Percentiles rank a stretch among this genome's conserved stretches.
phyloP scores from a whole-genome alignment of 2,329 filamentous ascomycete species.

The Chrysoporthe austroafricana region DNA sequence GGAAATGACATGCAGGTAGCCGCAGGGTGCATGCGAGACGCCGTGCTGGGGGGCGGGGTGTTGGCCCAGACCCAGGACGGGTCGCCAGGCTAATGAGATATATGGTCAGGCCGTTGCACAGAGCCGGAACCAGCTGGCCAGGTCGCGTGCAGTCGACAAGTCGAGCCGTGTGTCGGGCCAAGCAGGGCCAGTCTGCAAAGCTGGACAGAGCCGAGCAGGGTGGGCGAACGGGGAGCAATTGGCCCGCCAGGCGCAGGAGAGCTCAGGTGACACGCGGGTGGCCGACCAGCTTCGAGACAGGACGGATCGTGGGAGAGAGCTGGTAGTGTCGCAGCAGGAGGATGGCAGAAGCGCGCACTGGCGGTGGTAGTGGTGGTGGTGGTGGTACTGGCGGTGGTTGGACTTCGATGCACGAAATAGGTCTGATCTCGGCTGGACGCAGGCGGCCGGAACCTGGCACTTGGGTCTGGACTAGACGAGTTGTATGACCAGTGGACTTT shows the following conservation, averaged over 20 bases:
- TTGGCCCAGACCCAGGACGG: too few species aligned
- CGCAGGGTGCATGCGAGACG: background rate
- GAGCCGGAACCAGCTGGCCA: background rate
- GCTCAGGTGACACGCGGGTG: background rate
- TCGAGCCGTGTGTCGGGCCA: background rate
- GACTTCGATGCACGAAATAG: too few species aligned
- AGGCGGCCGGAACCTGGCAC: too few species aligned
- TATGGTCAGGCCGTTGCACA: background rate
- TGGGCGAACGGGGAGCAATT: background rate
- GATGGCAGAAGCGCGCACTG: too few species aligned
- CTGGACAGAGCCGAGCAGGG: background rate
- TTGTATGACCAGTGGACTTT: too few species aligned
- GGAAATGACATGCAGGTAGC: conserved; percentile 15
- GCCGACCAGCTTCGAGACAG: background rate
- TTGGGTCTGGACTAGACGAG: too few species aligned
- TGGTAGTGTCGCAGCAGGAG: background rate
- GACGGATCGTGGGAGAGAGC: background rate
- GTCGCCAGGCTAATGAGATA: background rate
- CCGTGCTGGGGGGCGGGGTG: background rate
- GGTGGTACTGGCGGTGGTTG: too few species aligned
- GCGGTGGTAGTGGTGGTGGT: too few species aligned
- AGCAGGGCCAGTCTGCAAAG: background rate
- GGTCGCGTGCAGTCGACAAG: background rate
- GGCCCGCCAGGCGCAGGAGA: background rate
- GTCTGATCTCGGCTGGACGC: too few species aligned